Evolutionary conservation across 306 rosid species (phyloP).

Genomic region (Argentina anserina): DNA sequence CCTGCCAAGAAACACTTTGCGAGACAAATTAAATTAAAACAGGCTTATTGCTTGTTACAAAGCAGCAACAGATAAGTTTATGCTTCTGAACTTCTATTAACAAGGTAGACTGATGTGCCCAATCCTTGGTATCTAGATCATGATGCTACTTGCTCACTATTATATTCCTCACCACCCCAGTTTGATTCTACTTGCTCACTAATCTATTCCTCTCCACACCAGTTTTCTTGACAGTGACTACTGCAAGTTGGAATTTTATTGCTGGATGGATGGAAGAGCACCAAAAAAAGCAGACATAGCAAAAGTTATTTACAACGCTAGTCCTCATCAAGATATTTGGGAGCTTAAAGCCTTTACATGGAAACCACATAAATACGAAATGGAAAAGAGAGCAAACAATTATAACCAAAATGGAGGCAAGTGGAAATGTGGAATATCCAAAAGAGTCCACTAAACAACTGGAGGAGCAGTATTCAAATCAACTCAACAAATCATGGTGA

Average conservation of each 20-base stretch:
- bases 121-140: background rate
- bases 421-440: constrained; percentile 12
- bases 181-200: background rate
- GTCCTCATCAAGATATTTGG: no score
- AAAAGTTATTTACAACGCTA: background rate
- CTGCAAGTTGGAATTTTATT: background rate
- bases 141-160: background rate
- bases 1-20: constrained; percentile 37
- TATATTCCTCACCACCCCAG: background rate
- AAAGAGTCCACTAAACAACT: background rate
- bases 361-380: background rate
- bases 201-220: background rate
- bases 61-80: background rate
- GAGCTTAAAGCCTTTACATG: background rate
- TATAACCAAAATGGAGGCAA: background rate
- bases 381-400: background rate
- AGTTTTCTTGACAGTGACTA: background rate
- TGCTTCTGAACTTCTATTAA: background rate
- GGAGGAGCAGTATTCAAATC: background rate
- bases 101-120: background rate
- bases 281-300: background rate
- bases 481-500: background rate
- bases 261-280: background rate
- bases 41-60: no score
- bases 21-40: background rate